Percentiles rank a stretch among this genome's conserved stretches.
phyloP scores from a whole-genome alignment of 768 basidiomycete genomes.

The Bullera alba region DNA sequence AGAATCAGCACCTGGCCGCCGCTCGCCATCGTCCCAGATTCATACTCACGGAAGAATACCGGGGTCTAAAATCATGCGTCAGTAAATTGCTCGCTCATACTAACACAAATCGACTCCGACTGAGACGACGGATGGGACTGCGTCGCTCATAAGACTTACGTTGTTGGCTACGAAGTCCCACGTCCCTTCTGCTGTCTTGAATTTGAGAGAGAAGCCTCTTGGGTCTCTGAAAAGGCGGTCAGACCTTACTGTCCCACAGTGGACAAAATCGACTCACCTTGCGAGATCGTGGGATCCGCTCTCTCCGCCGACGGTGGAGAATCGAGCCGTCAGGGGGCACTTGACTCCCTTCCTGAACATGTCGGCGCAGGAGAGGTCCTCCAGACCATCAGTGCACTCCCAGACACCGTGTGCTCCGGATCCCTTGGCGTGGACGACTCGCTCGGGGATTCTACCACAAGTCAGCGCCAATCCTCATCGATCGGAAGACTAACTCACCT shows the following conservation, averaged over 20 bases:
- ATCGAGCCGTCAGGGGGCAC: conserved; percentile 39
- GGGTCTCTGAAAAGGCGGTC: conserved; percentile 40
- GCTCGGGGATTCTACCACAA: conserved; percentile 33
- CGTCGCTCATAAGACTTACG: too few relatives aligned
- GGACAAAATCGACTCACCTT: conserved; percentile 20
- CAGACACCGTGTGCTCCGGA: conserved; percentile 53
- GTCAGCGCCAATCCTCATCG: neutral
- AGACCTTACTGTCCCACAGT: neutral
- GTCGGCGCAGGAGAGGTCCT: conserved; percentile 47
- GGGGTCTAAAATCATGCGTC: too few relatives aligned
- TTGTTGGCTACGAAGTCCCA: conserved; percentile 48
- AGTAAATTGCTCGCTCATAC: too few relatives aligned
- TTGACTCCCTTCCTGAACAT: conserved; percentile 47
- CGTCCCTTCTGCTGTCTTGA: conserved; percentile 49
- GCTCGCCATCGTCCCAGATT: too few relatives aligned
- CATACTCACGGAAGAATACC: conserved; percentile 24
- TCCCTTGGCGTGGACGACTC: conserved; percentile 58
- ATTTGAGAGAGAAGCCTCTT: conserved; percentile 49
- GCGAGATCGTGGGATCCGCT: conserved; percentile 48
- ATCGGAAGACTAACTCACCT: conserved; percentile 13
- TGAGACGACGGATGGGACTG: too few relatives aligned
- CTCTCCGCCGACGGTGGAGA: conserved; percentile 52
- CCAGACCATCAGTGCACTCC: conserved; percentile 47
- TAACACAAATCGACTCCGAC: too few relatives aligned
- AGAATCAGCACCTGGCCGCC: neutral